Evolutionary conservation across 257 asterid genomes (phyloP).

Genomic region (Jacaranda copaia): DNA sequence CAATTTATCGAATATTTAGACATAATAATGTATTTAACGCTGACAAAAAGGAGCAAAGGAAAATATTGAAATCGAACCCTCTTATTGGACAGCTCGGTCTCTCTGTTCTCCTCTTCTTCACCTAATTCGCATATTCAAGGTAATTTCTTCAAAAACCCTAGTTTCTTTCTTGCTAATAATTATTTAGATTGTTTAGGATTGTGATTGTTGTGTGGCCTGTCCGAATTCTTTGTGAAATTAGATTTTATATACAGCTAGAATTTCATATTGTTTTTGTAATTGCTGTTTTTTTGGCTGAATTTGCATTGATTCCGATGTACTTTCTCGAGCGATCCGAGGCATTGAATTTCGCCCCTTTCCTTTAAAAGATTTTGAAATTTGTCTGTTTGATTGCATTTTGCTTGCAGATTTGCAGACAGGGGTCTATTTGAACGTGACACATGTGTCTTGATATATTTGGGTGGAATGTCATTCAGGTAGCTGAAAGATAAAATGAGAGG

Average conservation of each 20-base stretch:
- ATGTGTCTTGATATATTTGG: constrained; percentile 18
- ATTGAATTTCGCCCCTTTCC: constrained; percentile 39
- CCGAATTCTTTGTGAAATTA: constrained; percentile 29
- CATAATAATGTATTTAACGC: too few relatives aligned
- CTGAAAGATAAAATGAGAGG: constrained; percentile 28
- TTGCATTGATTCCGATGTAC: constrained; percentile 27
- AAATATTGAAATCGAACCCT: constrained; percentile 24
- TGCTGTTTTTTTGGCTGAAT: constrained; percentile 26
- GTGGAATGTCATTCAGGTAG: constrained; percentile 38
- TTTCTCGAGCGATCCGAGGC: constrained; percentile 41
- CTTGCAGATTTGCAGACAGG: constrained; percentile 56
- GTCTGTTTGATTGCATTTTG: constrained; percentile 36
- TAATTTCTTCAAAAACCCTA: constrained; percentile 46
- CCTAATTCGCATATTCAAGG: constrained; percentile 37
- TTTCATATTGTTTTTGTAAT: constrained; percentile 9
- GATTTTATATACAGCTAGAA: constrained; percentile 36
- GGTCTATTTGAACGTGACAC: constrained; percentile 33
- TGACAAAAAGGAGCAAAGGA: background rate
- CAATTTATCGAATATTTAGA: too few relatives aligned
- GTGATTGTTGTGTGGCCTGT: constrained; percentile 1
- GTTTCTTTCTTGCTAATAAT: constrained; percentile 22
- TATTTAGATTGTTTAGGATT: constrained; percentile 4
- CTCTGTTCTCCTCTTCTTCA: constrained; percentile 8
- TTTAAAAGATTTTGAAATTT: constrained; percentile 32
- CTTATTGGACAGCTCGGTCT: constrained; percentile 27